Base-by-base conservation (phyloP, 2,329 filamentous ascomycete genomes). In the Trichoderma sp. region DNA sequence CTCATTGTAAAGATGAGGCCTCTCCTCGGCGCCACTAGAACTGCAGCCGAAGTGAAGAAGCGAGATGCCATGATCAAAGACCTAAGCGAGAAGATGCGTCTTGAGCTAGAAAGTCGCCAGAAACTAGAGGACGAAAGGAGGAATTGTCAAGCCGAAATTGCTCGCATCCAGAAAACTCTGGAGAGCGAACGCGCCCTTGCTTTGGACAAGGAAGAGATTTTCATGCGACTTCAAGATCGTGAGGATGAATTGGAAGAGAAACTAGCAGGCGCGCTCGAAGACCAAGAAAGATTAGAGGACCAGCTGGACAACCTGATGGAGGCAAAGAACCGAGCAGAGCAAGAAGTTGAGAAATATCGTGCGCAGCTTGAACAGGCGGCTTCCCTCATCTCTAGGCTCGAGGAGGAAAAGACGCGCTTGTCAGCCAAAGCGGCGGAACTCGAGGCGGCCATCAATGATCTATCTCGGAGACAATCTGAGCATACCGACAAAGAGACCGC, bases 201-300 rank as follows among this genome's bases (percentile, higher is more conserved):
- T 1, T 85, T 99, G 6, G 96, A 99, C 82, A 99, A 99, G 80
- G 97, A 99, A 79, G 96, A 99, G 78, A 99, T 99, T 73, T 99
- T 98, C 85, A 97, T 95, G 79, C 90, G 97, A n/a, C 86, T 99
- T 26, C 96, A 98, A 79, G 85, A 91, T 68, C 92, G 96, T n/a
- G 96, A 99, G 81, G 88, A 90, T 12, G 95, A 99, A 79, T 87
- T 99, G 4, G 93, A 92, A 67, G 97, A 99, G 78, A 98, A 98
- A 83, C 88, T 99, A 32, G 89, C 94, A 47, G 95, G 93, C 50
- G 95, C 95, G 34, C 90, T 98, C 72, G 93, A 97, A 26, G 97
- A 99, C 76, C 95, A 98, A 79, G 95, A 98, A 79, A 91, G 91
- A 68, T 87, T 99, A 1, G 96, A 99, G 81, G 94, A 97, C 74